Percentiles rank a stretch among this genome's conserved stretches.
Evolutionary conservation across 495 filamentous ascomycete genomes (phyloP).

Genomic region (Emericellopsis terricola): DNA sequence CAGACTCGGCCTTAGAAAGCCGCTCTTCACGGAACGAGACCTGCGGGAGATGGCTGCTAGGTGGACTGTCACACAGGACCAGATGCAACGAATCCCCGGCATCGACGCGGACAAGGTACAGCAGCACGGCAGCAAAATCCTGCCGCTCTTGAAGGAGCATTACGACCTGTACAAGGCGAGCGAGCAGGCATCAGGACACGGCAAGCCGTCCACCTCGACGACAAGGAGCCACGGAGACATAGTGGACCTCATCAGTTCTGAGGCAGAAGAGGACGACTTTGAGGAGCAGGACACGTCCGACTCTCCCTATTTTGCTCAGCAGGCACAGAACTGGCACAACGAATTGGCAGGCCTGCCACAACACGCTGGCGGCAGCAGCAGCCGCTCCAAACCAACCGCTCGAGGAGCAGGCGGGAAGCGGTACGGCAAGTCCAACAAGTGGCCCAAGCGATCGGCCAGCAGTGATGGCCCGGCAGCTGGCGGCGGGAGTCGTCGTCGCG

Average conservation of each 20-base stretch:
- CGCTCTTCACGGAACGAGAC: slow-evolving; percentile 58
- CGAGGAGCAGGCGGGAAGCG: neutral
- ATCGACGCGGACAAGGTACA: slow-evolving; percentile 55
- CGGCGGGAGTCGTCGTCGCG: neutral
- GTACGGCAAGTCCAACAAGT: neutral
- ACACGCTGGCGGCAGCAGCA: slow-evolving; percentile 4
- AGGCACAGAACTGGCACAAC: slow-evolving; percentile 5
- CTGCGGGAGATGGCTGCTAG: slow-evolving; percentile 70
- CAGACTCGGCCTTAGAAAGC: slow-evolving; percentile 39
- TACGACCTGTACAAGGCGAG: slow-evolving; percentile 36
- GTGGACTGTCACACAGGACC: slow-evolving; percentile 38
- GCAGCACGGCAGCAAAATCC: slow-evolving; percentile 47
- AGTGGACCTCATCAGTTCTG: slow-evolving; percentile 47
- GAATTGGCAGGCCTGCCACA: slow-evolving; percentile 14
- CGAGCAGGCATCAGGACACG: slow-evolving; percentile 2
- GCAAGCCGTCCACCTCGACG: slow-evolving; percentile 7
- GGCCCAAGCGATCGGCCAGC: neutral
- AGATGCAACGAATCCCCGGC: slow-evolving; percentile 48
- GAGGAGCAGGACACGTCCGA: slow-evolving; percentile 21
- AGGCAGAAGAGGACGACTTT: slow-evolving; percentile 31
- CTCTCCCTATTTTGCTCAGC: slow-evolving; percentile 24
- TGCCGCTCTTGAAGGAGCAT: slow-evolving; percentile 41
- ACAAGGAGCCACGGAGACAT: slow-evolving; percentile 45
- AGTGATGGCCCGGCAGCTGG: neutral
- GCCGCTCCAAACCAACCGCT: neutral